Evolutionary conservation across 441 rosid species (phyloP).

Genomic region (Geranium incanum): DNA sequence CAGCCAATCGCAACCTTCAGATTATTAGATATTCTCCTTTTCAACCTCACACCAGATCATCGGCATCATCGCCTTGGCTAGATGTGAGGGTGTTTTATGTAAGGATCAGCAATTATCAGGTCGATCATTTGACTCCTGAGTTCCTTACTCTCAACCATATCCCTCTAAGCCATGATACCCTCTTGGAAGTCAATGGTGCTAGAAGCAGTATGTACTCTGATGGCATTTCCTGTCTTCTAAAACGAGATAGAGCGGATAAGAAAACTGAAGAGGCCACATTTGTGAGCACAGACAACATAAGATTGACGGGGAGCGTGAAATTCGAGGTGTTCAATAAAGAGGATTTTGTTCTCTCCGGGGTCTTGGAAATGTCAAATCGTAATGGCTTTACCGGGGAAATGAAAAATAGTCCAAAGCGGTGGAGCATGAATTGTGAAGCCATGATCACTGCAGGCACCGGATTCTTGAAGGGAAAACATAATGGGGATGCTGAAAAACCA

Average conservation of each 20-base stretch:
- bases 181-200: constrained; percentile 66
- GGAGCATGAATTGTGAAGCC: constrained; percentile 69
- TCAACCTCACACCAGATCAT: constrained; percentile 31
- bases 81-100: constrained; percentile 81
- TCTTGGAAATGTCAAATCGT: constrained; percentile 42
- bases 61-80: constrained; percentile 42
- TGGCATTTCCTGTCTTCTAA: constrained; percentile 51
- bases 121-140: constrained; percentile 58
- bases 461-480: constrained; percentile 53
- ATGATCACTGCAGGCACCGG: constrained; percentile 34
- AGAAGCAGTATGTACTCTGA: constrained; percentile 43
- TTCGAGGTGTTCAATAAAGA: constrained; percentile 59
- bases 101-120: constrained; percentile 58
- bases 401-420: constrained; percentile 35
- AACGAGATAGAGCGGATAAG: constrained; percentile 66
- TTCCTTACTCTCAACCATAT: constrained; percentile 59
- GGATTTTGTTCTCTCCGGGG: constrained; percentile 55
- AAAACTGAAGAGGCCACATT: constrained; percentile 72
- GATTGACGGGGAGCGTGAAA: constrained; percentile 65
- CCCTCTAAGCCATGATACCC: constrained; percentile 57
- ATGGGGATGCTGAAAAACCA: constrained; percentile 32
- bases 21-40: constrained; percentile 50
- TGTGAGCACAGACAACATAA: constrained; percentile 64
- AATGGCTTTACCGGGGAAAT: constrained; percentile 45
- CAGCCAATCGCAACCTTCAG: constrained; percentile 35